These are phyloP conservation scores for Apiospora aurea DNA, from an alignment of 2,329 filamentous ascomycete species.

Conservation along the genomic window DNA sequence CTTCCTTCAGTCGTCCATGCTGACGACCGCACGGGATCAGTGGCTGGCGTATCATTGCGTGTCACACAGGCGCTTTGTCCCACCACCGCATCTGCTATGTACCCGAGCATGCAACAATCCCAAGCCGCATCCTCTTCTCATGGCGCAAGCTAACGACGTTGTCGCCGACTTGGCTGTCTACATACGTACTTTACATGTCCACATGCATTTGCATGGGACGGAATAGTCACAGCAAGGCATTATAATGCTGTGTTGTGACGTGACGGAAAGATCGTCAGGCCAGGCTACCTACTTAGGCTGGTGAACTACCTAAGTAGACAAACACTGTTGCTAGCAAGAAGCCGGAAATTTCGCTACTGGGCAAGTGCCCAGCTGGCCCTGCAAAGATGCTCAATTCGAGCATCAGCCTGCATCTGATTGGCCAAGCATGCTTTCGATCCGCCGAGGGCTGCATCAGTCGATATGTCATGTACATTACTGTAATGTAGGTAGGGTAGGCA, in stretches of 20 bases:
- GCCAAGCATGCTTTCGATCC: not conserved
- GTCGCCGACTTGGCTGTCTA: constrained; percentile 4
- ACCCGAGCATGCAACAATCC: not conserved
- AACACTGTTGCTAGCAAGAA: not conserved
- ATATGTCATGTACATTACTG: not conserved
- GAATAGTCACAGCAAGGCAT: not conserved
- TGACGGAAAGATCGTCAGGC: not conserved
- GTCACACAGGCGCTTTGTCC: not conserved
- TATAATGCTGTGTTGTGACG: not conserved
- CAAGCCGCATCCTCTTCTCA: not conserved
- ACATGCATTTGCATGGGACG: not conserved
- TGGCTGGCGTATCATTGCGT: constrained; percentile 1
- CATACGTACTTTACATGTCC: not conserved
- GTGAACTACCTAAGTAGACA: not conserved
- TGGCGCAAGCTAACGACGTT: constrained; percentile 4
- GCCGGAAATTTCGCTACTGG: not conserved
- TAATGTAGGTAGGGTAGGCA: not conserved
- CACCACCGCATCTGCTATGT: not conserved
- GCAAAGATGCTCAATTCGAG: not conserved
- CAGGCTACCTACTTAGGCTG: not conserved
- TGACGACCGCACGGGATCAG: constrained; percentile 1
- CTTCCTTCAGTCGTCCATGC: not conserved
- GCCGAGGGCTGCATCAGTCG: not conserved
- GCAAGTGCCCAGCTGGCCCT: not conserved
- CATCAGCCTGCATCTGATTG: not conserved